These are phyloP conservation scores for Chondrostereum purpureum DNA, from an alignment of 1,284 basidiomycete genomes.

Conservation along the genomic window DNA sequence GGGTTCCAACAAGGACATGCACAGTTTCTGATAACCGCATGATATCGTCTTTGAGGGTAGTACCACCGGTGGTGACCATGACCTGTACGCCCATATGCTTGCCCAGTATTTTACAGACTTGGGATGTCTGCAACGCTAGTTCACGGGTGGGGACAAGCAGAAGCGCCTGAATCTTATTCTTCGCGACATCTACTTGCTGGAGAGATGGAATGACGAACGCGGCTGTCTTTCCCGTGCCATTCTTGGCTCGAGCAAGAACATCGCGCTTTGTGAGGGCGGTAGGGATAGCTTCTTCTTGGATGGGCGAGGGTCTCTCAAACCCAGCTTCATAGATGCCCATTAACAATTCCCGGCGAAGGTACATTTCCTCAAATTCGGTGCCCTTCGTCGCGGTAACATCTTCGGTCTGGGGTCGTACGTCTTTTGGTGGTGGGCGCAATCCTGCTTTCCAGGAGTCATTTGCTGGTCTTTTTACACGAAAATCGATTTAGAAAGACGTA, in stretches of 20 bases:
- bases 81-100: constrained; percentile 95
- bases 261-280: constrained; percentile 84
- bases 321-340: constrained; percentile 97
- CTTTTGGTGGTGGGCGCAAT: constrained; percentile 85
- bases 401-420: constrained; percentile 88
- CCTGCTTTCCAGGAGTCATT: constrained; percentile 61
- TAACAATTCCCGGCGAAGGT: constrained; percentile 70
- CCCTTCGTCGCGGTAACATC: constrained; percentile 92
- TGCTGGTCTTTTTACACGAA: not conserved
- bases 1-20: constrained; percentile 95
- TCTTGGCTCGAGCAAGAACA: constrained; percentile 87
- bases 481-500: not conserved
- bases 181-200: constrained; percentile 84
- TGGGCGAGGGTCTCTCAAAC: constrained; percentile 94
- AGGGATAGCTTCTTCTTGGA: constrained; percentile 97
- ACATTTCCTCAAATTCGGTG: constrained; percentile 87
- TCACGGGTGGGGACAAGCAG: constrained; percentile 94
- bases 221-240: constrained; percentile 93
- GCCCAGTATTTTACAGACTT: constrained; percentile 95
- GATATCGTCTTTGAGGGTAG: constrained; percentile 97
- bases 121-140: constrained; percentile 91
- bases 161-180: constrained; percentile 91
- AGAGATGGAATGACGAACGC: constrained; percentile 97
- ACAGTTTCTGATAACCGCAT: constrained; percentile 86
- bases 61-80: constrained; percentile 99